phyloP scores from a whole-genome alignment of 2,329 filamentous ascomycete species.

The Whalleya microplaca region DNA sequence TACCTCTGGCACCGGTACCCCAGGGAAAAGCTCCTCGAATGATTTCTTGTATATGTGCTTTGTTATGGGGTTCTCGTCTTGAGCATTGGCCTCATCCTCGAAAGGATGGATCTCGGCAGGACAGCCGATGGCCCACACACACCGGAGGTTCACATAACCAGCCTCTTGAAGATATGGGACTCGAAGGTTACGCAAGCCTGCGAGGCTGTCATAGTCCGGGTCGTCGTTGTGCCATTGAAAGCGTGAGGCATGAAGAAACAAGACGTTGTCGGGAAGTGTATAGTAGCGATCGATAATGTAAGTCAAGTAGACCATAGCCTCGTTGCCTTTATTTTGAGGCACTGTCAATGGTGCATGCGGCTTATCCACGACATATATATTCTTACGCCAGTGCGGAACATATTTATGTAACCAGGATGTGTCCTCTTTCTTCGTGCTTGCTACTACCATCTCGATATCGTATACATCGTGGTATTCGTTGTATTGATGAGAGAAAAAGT shows the following conservation, averaged over 20 bases:
- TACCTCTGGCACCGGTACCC: conserved; percentile 47
- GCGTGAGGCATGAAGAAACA: conserved; percentile 52
- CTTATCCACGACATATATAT: conserved; percentile 59
- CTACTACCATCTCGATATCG: conserved; percentile 39
- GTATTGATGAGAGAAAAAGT: too few relatives aligned
- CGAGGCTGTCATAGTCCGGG: conserved; percentile 57
- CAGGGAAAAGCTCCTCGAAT: conserved; percentile 48
- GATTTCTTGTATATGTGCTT: conserved; percentile 47
- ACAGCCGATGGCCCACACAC: conserved; percentile 62
- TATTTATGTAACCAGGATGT: conserved; percentile 46
- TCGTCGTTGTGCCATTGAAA: conserved; percentile 60
- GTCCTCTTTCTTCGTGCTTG: conserved; percentile 37
- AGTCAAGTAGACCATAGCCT: conserved; percentile 58
- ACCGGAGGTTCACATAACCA: conserved; percentile 65
- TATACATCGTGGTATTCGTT: neutral
- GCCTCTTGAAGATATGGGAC: conserved; percentile 53
- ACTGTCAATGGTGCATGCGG: conserved; percentile 51
- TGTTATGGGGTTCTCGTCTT: conserved; percentile 44
- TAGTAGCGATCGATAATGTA: conserved; percentile 57
- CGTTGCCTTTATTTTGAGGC: conserved; percentile 53
- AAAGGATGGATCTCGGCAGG: conserved; percentile 50
- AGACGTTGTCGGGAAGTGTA: conserved; percentile 45
- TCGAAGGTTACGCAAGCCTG: conserved; percentile 52
- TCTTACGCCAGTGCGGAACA: conserved; percentile 53
- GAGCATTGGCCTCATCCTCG: conserved; percentile 40